Percentiles rank a stretch among this genome's conserved stretches.
phyloP scores from a whole-genome alignment of 352 stramenopile species.

The Phytopythium boreale region DNA sequence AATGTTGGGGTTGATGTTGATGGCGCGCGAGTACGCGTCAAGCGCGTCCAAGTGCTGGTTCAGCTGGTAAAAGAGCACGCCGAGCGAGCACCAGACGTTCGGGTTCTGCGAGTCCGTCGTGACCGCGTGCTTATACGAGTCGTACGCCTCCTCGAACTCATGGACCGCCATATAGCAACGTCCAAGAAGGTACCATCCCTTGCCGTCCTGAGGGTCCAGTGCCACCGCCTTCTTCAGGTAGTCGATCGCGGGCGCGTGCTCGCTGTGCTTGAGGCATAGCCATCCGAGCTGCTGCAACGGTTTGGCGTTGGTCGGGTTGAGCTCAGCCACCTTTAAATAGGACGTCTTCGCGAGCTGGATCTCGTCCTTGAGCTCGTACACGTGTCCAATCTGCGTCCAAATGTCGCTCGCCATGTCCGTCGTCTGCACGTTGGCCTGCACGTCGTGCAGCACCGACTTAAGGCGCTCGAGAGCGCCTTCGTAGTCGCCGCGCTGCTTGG shows the following conservation, averaged over 20 bases:
- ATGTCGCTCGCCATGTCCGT: conserved; percentile 86
- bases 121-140: conserved; percentile 88
- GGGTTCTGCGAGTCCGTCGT: conserved; percentile 89
- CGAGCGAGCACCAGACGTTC: conserved; percentile 90
- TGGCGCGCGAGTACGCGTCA: conserved; percentile 85
- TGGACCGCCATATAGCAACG: conserved; percentile 91
- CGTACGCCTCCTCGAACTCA: conserved; percentile 88
- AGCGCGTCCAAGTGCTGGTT: conserved; percentile 87
- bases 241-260: conserved; percentile 80
- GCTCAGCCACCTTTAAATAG: conserved; percentile 80
- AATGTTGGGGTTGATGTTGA: conserved; percentile 92
- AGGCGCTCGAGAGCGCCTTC: conserved; percentile 78
- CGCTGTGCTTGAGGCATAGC: conserved; percentile 83
- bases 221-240: conserved; percentile 82
- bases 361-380: conserved; percentile 86
- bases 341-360: conserved; percentile 84
- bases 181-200: conserved; percentile 88
- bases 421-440: conserved; percentile 77
- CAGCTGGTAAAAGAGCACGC: conserved; percentile 90
- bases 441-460: conserved; percentile 79
- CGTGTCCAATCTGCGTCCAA: conserved; percentile 85
- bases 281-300: conserved; percentile 81
- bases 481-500: conserved; percentile 80
- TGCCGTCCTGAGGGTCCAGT: conserved; percentile 80
- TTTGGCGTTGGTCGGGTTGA: conserved; percentile 85